Percentiles rank a stretch among this genome's conserved stretches.
These are phyloP conservation scores for Blastomyces percursus DNA, from an alignment of 2,329 filamentous ascomycete species.

Conservation along the genomic window DNA sequence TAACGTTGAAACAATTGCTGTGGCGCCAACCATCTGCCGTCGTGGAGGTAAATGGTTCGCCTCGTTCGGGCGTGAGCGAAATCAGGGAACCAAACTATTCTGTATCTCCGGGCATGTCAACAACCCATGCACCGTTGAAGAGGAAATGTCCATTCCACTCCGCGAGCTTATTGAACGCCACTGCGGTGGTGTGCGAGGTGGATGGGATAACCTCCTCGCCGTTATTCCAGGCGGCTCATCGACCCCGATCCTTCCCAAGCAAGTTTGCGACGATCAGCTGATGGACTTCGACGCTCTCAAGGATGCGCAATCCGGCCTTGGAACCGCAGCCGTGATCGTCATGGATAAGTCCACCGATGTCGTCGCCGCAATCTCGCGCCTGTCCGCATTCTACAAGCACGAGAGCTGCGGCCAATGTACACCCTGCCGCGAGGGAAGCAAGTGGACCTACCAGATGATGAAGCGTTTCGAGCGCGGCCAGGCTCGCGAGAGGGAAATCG, in stretches of 20 bases:
- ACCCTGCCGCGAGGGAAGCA: slow-evolving; percentile 96
- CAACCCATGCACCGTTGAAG: slow-evolving; percentile 94
- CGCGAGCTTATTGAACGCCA: slow-evolving; percentile 96
- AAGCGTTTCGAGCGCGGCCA: slow-evolving; percentile 84
- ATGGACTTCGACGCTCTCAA: slow-evolving; percentile 99
- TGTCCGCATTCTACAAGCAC: slow-evolving; percentile 96
- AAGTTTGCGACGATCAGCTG: slow-evolving; percentile 81
- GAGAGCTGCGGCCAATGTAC: slow-evolving; percentile 98
- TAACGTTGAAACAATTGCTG: slow-evolving; percentile 94
- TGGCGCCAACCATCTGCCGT: slow-evolving; percentile 89
- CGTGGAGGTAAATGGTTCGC: slow-evolving; percentile 91
- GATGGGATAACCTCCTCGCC: slow-evolving; percentile 95
- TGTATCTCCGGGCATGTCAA: slow-evolving; percentile 98
- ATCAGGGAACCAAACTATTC: slow-evolving; percentile 94
- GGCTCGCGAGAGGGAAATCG: slow-evolving; percentile 83
- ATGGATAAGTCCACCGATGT: slow-evolving; percentile 98
- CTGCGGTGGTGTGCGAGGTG: slow-evolving; percentile 90
- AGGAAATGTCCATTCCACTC: slow-evolving; percentile 97
- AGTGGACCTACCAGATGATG: slow-evolving; percentile 99
- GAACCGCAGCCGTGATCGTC: slow-evolving; percentile 94
- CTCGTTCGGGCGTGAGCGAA: slow-evolving; percentile 85
- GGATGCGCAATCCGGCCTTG: slow-evolving; percentile 93
- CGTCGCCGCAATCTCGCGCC: slow-evolving; percentile 81
- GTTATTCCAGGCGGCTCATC: slow-evolving; percentile 95
- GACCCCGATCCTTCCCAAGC: slow-evolving; percentile 86